Evolutionary conservation across 257 asterid genomes (phyloP).

Genomic region (Solanum ahanhuiri): DNA sequence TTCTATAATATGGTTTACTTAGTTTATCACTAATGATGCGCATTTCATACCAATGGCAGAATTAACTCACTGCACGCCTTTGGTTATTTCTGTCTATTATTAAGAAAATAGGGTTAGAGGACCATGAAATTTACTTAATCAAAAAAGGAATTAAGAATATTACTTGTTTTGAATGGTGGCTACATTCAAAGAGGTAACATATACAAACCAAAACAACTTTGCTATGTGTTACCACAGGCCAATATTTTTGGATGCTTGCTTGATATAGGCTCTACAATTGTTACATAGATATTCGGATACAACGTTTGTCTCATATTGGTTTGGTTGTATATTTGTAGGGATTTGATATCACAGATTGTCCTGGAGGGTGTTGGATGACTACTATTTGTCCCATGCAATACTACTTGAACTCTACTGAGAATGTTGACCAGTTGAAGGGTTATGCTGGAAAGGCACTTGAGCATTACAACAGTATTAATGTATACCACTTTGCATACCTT

Average conservation of each 20-base stretch:
- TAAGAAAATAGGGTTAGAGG: background rate
- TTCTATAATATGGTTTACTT: background rate
- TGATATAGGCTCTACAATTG: background rate
- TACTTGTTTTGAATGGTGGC: background rate
- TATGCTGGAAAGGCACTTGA: background rate
- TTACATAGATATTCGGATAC: background rate
- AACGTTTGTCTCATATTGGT: background rate
- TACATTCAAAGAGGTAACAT: background rate
- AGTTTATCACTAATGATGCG: background rate
- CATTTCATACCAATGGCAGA: background rate
- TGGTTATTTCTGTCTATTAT: background rate
- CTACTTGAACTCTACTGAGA: background rate
- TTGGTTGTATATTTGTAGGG: background rate
- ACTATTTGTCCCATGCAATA: background rate
- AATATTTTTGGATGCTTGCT: background rate
- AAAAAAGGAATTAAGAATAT: background rate
- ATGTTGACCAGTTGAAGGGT: background rate
- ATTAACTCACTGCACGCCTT: background rate
- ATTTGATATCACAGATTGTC: background rate
- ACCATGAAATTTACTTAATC: background rate
- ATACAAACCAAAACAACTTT: too few species aligned
- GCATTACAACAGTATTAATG: background rate
- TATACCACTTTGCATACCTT: background rate
- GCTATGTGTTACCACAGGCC: background rate
- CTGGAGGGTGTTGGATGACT: background rate